Base-by-base conservation (phyloP, 768 basidiomycete genomes). In the Xanthoconium purpureum region DNA sequence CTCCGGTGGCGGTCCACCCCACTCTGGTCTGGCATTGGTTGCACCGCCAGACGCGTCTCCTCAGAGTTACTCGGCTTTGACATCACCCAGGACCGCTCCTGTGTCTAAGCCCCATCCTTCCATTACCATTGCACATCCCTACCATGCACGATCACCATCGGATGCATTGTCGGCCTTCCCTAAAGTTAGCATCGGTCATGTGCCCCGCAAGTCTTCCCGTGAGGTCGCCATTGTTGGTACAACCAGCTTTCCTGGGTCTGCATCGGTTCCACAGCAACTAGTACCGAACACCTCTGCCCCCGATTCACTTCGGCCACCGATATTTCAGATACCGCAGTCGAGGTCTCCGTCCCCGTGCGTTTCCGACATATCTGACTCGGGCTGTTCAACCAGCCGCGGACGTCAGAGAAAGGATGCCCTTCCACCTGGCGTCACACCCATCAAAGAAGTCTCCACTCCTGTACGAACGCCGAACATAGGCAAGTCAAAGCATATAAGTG, bases 11-110 rank as follows among this genome's bases (percentile, higher is more conserved):
- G 62, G 66, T 55, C 66, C 69, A 40, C 62, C 75, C 37, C 73
- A 71, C 60, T 44, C 36, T 11, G 81, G 82, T 51, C 76, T 89
- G 28, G 84, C 87, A 50, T 76, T 90, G 59, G 84, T 89, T 57
- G 85, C 85, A 51, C 88, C 87, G 48, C 86, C 87, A 38, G 89
- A 88, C 69, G 84, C 83, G 60, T 77, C 83, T 10, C 78, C 79
- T 15, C 74, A 67, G 45, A 71, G 77, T 14, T 83, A 84, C 63
- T 75, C 81, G 30, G 78, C 80, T 52, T 73, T 85, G 45, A 75
- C 80, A 6, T 80, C 83, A 53, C 82, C 82, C 14, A 67, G 77
- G 20, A 74, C 79, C 30, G 77, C 80, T 13, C 82, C 84, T 57
- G 62, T 74, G 39, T 52, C 63, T 36, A 55, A 50, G n/a, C 57